These are phyloP conservation scores for Eragrostis curvula DNA, from an alignment of 176 grass and related monocot genomes.

Conservation along the genomic window DNA sequence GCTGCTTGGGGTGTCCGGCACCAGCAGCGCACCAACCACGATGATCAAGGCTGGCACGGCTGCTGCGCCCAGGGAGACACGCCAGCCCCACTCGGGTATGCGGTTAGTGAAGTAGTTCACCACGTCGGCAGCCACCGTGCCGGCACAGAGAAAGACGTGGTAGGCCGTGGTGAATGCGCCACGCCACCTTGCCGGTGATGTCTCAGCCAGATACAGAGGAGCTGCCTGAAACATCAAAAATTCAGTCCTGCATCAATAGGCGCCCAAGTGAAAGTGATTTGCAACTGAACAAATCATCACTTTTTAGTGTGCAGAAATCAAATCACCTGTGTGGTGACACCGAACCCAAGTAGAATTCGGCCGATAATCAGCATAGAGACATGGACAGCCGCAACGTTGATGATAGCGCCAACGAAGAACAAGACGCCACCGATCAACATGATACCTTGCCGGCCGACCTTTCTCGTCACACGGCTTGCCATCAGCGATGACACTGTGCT, in stretches of 20 bases:
- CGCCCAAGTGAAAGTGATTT: too few relatives aligned
- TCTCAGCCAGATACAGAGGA: constrained; percentile 56
- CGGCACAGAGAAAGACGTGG: constrained; percentile 48
- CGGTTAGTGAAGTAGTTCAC: constrained; percentile 59
- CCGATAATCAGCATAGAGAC: constrained; percentile 1
- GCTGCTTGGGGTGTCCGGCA: constrained; percentile 58
- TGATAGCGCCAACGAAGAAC: background rate
- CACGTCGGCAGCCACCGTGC: constrained; percentile 46
- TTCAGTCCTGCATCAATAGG: too few relatives aligned
- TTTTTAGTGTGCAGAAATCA: too few relatives aligned
- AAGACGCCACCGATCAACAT: too few relatives aligned
- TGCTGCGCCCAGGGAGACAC: constrained; percentile 53
- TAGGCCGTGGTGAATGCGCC: constrained; percentile 60
- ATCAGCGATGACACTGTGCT: background rate
- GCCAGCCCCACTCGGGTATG: constrained; percentile 49
- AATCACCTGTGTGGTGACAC: background rate
- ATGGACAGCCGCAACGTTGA: background rate
- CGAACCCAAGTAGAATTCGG: background rate
- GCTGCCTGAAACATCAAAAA: too few relatives aligned
- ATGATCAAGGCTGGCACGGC: constrained; percentile 36
- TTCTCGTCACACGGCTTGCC: background rate
- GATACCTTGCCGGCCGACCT: background rate
- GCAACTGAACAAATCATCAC: too few relatives aligned
- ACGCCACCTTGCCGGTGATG: constrained; percentile 50
- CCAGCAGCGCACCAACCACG: constrained; percentile 30